Evolutionary conservation across 257 asterid genomes (phyloP).

Genomic region (Misopates orontium): DNA sequence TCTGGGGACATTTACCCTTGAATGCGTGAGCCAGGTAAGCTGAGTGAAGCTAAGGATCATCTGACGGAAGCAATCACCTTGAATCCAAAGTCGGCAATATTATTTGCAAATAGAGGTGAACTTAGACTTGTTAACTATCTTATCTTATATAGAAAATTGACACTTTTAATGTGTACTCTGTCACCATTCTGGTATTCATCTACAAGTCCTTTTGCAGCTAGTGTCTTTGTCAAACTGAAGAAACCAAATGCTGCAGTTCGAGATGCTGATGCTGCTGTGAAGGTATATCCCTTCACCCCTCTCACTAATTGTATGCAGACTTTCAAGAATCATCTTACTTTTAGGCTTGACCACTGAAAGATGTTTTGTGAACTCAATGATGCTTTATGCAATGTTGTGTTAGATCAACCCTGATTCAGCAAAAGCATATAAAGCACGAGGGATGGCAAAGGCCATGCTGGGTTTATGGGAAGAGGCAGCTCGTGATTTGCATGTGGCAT

Average conservation of each 20-base stretch:
- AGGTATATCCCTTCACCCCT: conserved; percentile 36
- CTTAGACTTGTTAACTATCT: conserved; percentile 1
- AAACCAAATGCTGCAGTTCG: conserved; percentile 80
- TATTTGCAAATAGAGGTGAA: conserved; percentile 66
- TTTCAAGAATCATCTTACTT: not conserved
- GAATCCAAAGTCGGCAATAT: conserved; percentile 59
- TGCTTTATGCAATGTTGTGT: conserved; percentile 19
- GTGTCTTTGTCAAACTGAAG: conserved; percentile 54
- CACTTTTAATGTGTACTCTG: not conserved
- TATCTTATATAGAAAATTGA: not conserved
- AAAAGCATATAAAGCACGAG: conserved; percentile 81
- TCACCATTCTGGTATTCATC: conserved; percentile 8
- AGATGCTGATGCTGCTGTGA: conserved; percentile 74
- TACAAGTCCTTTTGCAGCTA: conserved; percentile 40
- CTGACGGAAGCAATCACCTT: conserved; percentile 55
- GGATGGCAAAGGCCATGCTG: conserved; percentile 73
- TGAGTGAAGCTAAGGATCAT: conserved; percentile 42
- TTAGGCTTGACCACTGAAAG: conserved; percentile 1
- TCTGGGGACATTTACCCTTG: not conserved
- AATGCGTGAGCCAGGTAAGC: conserved; percentile 44
- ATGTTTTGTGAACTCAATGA: conserved; percentile 3
- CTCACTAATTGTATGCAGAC: conserved; percentile 7
- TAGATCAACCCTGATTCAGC: conserved; percentile 86
- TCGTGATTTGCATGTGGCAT: conserved; percentile 66
- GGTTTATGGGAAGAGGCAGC: conserved; percentile 91